Evolutionary conservation across 345 rosid genomes (phyloP), one percentile per base, ranked within the genome.

Genomic region (Kernera saxatilis): DNA sequence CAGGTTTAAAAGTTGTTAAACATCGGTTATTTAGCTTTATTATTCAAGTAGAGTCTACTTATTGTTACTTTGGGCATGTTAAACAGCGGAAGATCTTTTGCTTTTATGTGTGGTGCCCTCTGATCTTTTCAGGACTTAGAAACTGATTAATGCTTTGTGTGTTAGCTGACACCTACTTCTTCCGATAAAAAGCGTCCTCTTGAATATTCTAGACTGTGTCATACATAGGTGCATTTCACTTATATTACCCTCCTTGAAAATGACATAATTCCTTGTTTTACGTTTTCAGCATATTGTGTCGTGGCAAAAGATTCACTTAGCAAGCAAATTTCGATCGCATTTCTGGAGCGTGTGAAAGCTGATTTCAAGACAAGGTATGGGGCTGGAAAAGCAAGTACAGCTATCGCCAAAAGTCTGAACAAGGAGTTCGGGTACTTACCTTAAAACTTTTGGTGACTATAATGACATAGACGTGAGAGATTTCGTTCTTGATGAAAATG

Each of bases 381-480:
- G 0, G 98, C 97, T 30, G 98, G 98, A 52, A 91, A 91, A 82
- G 96, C 98, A 52, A 92, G 83, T 79, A 93, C 98, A 33, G 98
- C 98, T 43, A 69, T 79, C 21, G 87, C 97, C 63, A 94, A 94
- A 78, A 91, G 97, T 80, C 90, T 94, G 12, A 94, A 91, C 71
- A 94, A 91, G 78, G 97, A 89, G 56, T 94, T 91, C 35, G 97
- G 99, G 99, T 91, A 86, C 57, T 82, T 56, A 11, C 6, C 36
- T 22, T 48, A 3, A 5, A 14, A 2, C 2, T 8, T 6, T 35
- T 18, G 10, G 1, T 0, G 14, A 12, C 11, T 59, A 18, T 50
- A 35, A 2, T 30, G 61, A 30, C n/a, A 30, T 21, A 32, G 7
- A 57, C 12, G 58, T 3, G 41, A 51, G 14, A 15, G 64, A 60